Base-by-base conservation (phyloP, 1,284 basidiomycete genomes). In the Coriolopsis trogii region DNA sequence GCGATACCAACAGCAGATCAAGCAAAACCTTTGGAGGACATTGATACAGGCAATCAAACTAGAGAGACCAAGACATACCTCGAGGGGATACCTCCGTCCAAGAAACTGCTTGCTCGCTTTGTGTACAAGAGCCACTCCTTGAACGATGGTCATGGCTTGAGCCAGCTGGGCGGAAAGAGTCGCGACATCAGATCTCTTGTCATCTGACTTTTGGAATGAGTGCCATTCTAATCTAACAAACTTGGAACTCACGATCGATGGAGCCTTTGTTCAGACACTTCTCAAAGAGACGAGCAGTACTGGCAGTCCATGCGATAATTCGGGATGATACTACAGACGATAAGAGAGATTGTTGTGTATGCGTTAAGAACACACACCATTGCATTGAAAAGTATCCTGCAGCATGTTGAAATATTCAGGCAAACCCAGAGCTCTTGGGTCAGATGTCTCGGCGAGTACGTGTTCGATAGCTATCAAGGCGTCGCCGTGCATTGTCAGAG, bases 121-220 rank as follows among this genome's bases (percentile, higher is more conserved):
- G 66, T 93, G 91, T 21, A 86, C 78, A 28, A 95, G 74, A 8
- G 78, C 79, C n/a, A 93, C 73, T 3, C 93, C 93, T 70, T 95
- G 93, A 6, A 95, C 73, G 18, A 94, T 72, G 0, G 78, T 82
- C 8, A 94, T 73, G 0, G 82, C 72, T 52, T 82, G 79, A 0
- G 75, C 69, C 21, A 89, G 64, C 49, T 86, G 82, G 0, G 73
- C 69, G 4, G 78, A 70, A 10, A 84, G 46, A 12, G 62, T 67
- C 28, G 72, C 63, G 2, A 75, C 71, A 44, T 84, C 79, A 6
- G 68, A 62, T 47, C 75, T 73, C 34, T 69, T 71, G 24, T 77
- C 75, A 24, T 71, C 79, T 58, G 30, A 13, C 1, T 10, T 15
- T 4, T 12, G 4, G n/a, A n/a, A n/a, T n/a, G n/a, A n/a, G n/a